phyloP scores from a whole-genome alignment of 2,329 filamentous ascomycete genomes.

The Cladorrhinum sp. region DNA sequence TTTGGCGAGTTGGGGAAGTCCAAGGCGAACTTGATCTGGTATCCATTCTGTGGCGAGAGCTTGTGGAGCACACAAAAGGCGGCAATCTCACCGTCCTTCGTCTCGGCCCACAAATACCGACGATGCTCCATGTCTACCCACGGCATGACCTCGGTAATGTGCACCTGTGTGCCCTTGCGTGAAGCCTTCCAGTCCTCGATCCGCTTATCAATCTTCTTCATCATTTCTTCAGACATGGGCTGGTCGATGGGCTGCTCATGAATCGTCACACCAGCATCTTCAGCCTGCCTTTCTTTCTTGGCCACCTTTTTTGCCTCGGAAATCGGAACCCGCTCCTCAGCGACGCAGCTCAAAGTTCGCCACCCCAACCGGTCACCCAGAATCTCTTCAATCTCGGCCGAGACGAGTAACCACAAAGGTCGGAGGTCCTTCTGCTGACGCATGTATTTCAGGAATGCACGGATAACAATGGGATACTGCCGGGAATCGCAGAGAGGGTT shows the following conservation, averaged over 20 bases:
- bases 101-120: slow-evolving; percentile 79
- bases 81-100: slow-evolving; percentile 66
- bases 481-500: slow-evolving; percentile 78
- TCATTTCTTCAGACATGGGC: slow-evolving; percentile 62
- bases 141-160: slow-evolving; percentile 83
- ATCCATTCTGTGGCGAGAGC: slow-evolving; percentile 75
- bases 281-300: slow-evolving; percentile 75
- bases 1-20: slow-evolving; percentile 87
- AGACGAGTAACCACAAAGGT: slow-evolving; percentile 87
- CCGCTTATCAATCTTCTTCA: slow-evolving; percentile 65
- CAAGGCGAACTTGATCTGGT: slow-evolving; percentile 94
- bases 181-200: slow-evolving; percentile 76
- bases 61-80: slow-evolving; percentile 81
- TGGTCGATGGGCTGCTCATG: slow-evolving; percentile 66
- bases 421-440: slow-evolving; percentile 53
- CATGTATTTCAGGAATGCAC: slow-evolving; percentile 70
- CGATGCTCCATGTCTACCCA: slow-evolving; percentile 83
- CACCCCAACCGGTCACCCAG: slow-evolving; percentile 78
- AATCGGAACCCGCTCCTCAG: slow-evolving; percentile 83
- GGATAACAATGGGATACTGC: slow-evolving; percentile 72
- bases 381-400: slow-evolving; percentile 71
- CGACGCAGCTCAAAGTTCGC: slow-evolving; percentile 83
- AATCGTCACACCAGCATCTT: slow-evolving; percentile 80
- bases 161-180: slow-evolving; percentile 82
- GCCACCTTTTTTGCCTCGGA: slow-evolving; percentile 58